These are phyloP conservation scores for Solanum phureja DNA, from an alignment of 257 asterid genomes.

Conservation along the genomic window DNA sequence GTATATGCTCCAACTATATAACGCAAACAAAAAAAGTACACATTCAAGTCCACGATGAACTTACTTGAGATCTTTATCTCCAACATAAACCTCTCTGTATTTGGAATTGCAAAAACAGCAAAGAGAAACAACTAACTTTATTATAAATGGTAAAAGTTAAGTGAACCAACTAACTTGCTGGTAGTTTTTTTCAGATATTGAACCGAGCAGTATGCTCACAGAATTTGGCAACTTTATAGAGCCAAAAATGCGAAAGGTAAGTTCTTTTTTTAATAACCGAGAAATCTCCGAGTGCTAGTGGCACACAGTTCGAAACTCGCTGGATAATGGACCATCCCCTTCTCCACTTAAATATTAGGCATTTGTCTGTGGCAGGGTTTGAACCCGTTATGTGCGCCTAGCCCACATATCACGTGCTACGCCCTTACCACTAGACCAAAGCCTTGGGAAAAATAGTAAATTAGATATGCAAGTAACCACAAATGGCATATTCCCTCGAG, in stretches of 20 bases:
- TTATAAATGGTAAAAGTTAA: background rate
- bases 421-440: background rate
- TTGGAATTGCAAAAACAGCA: background rate
- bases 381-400: background rate
- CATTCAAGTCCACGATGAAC: background rate
- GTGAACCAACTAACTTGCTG: too few species aligned
- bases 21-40: background rate
- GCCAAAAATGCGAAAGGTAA: background rate
- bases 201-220: too few species aligned
- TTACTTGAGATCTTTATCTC: background rate
- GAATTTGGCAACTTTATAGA: too few species aligned
- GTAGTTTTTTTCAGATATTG: too few species aligned
- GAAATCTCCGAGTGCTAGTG: background rate
- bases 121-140: background rate
- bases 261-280: background rate
- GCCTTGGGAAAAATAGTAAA: background rate
- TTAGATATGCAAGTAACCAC: background rate
- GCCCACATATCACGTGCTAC: background rate
- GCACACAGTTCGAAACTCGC: background rate
- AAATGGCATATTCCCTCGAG: background rate
- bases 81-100: background rate
- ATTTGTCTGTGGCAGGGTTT: background rate
- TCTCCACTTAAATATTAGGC: background rate
- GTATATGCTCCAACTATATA: background rate
- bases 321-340: background rate